Conservation (phyloP, 805 yeast genomes). For the Sungouiella blattae region DNA sequence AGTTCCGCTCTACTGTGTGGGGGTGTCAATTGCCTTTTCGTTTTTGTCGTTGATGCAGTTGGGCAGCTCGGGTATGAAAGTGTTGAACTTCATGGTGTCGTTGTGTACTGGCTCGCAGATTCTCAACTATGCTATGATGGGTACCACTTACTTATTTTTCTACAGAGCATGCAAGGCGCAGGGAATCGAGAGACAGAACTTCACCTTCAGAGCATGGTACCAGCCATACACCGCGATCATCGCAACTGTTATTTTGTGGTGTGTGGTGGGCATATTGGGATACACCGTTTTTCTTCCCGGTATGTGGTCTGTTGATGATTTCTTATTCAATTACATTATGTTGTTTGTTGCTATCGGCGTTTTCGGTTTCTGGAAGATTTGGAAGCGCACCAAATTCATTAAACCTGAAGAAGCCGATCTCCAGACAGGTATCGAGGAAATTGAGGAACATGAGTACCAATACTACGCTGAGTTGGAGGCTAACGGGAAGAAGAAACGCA, state of each 20-base stretch:
- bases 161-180: conserved; percentile 20
- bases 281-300: conserved; percentile 69
- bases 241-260: conserved; percentile 29
- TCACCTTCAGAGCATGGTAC: conserved; percentile 42
- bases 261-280: conserved; percentile 58
- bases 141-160: conserved; percentile 16
- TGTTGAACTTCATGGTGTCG: conserved; percentile 18
- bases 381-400: conserved; percentile 34
- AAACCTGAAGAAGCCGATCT: conserved; percentile 47
- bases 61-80: conserved; percentile 13
- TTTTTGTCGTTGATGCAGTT: conserved; percentile 18
- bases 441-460: conserved; percentile 48
- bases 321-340: conserved; percentile 71
- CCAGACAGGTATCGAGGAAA: conserved; percentile 40
- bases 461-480: conserved; percentile 34
- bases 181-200: conserved; percentile 29
- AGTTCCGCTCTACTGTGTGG: conserved; percentile 17
- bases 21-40: conserved; percentile 15
- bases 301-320: conserved; percentile 56
- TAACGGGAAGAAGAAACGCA: conserved; percentile 12
- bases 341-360: conserved; percentile 45
- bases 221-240: conserved; percentile 36
- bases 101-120: conserved; percentile 20
- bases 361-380: conserved; percentile 34
- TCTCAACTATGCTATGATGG: conserved; percentile 18